Conservation (phyloP, 768 basidiomycete genomes). For the Macrolepiota fuliginosa region DNA sequence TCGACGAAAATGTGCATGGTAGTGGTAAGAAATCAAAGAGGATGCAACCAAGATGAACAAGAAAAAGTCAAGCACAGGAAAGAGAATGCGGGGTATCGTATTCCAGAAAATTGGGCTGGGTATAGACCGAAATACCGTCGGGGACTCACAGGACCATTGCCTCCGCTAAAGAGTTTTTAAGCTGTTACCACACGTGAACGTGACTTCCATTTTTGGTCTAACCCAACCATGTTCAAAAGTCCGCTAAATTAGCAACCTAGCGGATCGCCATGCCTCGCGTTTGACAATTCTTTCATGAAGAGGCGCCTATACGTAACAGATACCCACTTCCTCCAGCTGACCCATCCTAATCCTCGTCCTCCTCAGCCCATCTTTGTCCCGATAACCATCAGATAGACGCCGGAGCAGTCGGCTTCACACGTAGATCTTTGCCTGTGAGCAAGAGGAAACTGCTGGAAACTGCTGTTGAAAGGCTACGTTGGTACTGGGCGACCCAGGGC, state of each 20-base stretch:
- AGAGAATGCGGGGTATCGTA: slow-evolving; percentile 5
- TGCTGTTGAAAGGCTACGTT: neutral
- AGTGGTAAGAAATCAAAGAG: neutral
- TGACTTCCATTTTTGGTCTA: no score
- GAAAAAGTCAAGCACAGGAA: neutral
- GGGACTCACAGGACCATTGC: neutral
- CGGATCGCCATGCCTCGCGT: no score
- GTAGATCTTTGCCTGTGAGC: neutral
- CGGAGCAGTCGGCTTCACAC: neutral
- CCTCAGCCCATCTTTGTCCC: neutral
- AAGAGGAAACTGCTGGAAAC: neutral
- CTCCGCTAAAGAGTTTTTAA: neutral
- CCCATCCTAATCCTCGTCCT: neutral
- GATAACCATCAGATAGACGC: neutral
- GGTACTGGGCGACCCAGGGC: no score
- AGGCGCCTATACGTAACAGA: no score
- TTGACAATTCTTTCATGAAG: no score
- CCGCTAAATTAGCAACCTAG: no score
- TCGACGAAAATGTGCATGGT: slow-evolving; percentile 4
- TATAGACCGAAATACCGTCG: neutral
- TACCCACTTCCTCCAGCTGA: neutral
- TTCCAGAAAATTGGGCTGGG: neutral
- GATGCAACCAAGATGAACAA: neutral
- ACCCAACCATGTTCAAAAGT: no score
- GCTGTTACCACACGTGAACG: neutral